These are phyloP conservation scores for Ogataea hybrid DNA, from an alignment of 1,139 yeast genomes.

Conservation along the genomic window DNA sequence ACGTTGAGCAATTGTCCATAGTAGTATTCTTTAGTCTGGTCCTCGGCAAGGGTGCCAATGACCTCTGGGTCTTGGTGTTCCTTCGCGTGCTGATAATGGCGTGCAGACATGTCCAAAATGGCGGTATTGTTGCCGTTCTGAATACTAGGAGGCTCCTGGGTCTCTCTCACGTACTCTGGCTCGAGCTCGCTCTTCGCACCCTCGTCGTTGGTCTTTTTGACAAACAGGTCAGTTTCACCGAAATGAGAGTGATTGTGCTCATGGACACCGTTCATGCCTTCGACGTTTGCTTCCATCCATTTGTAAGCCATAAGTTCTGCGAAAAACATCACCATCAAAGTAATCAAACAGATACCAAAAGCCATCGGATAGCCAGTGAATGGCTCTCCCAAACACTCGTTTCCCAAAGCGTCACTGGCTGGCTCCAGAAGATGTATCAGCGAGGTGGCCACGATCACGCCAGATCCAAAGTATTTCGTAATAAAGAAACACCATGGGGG, in stretches of 20 bases:
- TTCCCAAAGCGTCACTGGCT: slow-evolving; percentile 55
- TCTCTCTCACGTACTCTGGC: slow-evolving; percentile 3
- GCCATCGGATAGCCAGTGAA: slow-evolving; percentile 62
- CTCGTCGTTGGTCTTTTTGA: slow-evolving; percentile 29
- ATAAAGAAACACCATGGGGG: slow-evolving; percentile 65
- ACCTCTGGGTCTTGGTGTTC: slow-evolving; percentile 56
- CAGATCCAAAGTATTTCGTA: slow-evolving; percentile 86
- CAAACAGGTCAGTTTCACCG: slow-evolving; percentile 35
- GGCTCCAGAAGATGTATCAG: slow-evolving; percentile 83
- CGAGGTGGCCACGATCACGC: slow-evolving; percentile 88
- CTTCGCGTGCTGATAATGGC: slow-evolving; percentile 47
- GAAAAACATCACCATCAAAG: slow-evolving; percentile 49
- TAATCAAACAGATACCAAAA: slow-evolving; percentile 56
- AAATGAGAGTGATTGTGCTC: slow-evolving; percentile 51
- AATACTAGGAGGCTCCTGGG: neutral
- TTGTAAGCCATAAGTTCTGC: slow-evolving; percentile 56
- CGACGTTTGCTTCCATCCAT: slow-evolving; percentile 40
- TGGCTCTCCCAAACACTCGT: slow-evolving; percentile 53
- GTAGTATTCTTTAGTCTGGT: slow-evolving; percentile 39
- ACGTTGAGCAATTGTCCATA: slow-evolving; percentile 43
- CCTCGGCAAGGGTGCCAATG: slow-evolving; percentile 39
- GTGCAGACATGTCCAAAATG: slow-evolving; percentile 6
- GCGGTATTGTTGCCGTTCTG: neutral
- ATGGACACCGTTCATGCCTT: slow-evolving; percentile 21
- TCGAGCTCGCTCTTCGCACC: slow-evolving; percentile 3